Evolutionary conservation across 2,329 filamentous ascomycete species (phyloP).

Genomic region (Teratosphaeria gauchensis): DNA sequence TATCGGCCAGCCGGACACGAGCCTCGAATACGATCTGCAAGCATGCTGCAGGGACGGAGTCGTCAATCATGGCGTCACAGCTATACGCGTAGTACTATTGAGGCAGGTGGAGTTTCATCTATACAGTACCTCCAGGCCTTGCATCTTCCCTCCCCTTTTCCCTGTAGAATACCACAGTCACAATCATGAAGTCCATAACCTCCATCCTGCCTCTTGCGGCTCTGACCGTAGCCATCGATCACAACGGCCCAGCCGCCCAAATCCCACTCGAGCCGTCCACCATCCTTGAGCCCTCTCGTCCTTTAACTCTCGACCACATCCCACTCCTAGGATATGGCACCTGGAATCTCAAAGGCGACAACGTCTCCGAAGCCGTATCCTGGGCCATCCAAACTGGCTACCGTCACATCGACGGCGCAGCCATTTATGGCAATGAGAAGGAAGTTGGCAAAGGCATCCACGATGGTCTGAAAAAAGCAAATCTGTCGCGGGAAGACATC

Average conservation of each 20-base stretch:
- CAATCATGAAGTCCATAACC: slow-evolving; percentile 9
- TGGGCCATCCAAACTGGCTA: slow-evolving; percentile 41
- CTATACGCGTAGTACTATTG: neutral
- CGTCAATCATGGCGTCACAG: neutral
- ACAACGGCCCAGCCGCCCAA: slow-evolving; percentile 10
- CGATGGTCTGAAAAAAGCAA: slow-evolving; percentile 24
- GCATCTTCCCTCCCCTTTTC: neutral
- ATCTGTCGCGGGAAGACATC: slow-evolving; percentile 26
- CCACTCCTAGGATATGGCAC: slow-evolving; percentile 30
- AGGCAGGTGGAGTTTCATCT: neutral
- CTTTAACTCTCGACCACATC: slow-evolving; percentile 20
- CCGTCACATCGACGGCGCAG: slow-evolving; percentile 43
- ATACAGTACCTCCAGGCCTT: neutral
- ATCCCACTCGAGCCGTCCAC: slow-evolving; percentile 14
- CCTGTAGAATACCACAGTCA: neutral
- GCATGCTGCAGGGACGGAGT: neutral
- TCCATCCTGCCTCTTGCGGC: slow-evolving; percentile 16
- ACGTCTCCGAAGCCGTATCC: slow-evolving; percentile 28
- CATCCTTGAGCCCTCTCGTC: slow-evolving; percentile 3
- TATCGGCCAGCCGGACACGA: neutral
- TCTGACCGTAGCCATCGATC: slow-evolving; percentile 5
- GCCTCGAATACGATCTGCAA: neutral
- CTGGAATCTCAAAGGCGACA: slow-evolving; percentile 28
- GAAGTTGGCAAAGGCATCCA: slow-evolving; percentile 35
- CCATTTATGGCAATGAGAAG: slow-evolving; percentile 35